Percentiles rank a stretch among this genome's conserved stretches.
These are phyloP conservation scores for Monilinia laxa DNA, from an alignment of 2,329 filamentous ascomycete species.

Conservation along the genomic window DNA sequence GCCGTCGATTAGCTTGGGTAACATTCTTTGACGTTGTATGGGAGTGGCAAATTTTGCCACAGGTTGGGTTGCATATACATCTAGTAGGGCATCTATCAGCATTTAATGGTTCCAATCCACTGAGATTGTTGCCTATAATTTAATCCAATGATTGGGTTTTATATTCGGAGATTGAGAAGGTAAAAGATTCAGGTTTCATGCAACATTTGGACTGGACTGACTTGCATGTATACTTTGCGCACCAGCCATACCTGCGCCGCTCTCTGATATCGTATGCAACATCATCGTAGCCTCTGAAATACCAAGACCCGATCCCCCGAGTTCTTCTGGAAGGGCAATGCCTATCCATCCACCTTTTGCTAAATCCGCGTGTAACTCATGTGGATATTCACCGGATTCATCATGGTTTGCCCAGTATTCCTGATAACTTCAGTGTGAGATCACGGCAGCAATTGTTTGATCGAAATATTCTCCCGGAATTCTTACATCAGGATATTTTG, in stretches of 20 bases:
- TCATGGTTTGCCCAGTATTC: constrained; percentile 77
- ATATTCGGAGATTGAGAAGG: background rate
- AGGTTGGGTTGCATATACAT: constrained; percentile 74
- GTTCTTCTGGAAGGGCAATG: constrained; percentile 71
- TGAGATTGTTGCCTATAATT: background rate
- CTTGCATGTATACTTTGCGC: constrained; percentile 61
- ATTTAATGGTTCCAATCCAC: background rate
- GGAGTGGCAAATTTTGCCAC: constrained; percentile 70
- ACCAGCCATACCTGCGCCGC: constrained; percentile 75
- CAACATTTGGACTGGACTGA: constrained; percentile 19
- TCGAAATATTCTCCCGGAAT: constrained; percentile 30
- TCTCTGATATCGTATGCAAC: constrained; percentile 78
- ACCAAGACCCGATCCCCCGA: constrained; percentile 72
- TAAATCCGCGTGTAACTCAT: constrained; percentile 72
- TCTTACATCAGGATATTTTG: constrained; percentile 61
- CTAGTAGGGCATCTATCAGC: constrained; percentile 21
- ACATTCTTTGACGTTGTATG: constrained; percentile 61
- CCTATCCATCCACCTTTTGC: constrained; percentile 78
- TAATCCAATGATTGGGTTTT: background rate
- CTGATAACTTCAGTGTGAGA: constrained; percentile 25
- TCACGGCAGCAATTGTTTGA: constrained; percentile 1
- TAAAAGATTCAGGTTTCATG: too few relatives aligned
- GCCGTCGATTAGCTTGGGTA: constrained; percentile 71
- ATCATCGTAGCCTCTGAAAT: constrained; percentile 85
- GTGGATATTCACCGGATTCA: constrained; percentile 67